Base-by-base conservation (phyloP, 345 rosid genomes). In the Hypericum androsaemum region DNA sequence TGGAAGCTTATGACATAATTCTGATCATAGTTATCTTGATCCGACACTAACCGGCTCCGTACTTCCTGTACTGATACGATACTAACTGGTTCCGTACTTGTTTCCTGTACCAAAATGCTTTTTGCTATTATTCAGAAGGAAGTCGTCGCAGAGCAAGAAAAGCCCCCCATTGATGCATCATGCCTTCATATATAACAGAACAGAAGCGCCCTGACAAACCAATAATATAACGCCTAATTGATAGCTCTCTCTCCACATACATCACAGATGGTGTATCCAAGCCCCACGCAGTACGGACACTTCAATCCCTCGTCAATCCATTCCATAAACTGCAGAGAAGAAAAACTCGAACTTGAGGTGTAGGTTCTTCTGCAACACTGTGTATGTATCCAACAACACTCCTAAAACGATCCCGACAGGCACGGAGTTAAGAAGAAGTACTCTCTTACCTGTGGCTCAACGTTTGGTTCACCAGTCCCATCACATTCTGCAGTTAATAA, bases 401-500 rank as follows among this genome's bases (percentile, higher is more conserved):
- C 11, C 10, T 39, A 41, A 6, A 14, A 14, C 32, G 32, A 22
- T 22, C 32, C 32, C 4, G 32, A 4, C 17, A 48, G 54, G 32
- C 6, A 32, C 8, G 14, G 12, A 39, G 22, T 12, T 4, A 0
- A 45, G 39, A 36, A 0, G 10, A 51, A 35, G 12, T 43, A 17
- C 11, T 55, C 11, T 55, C 59, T 53, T 71, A 90, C 98, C 95
- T 90, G 98, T 7, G 81, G 83, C 63, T 90, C 96, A 13, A 87
- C 54, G 57, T 84, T 90, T 8, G 98, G 96, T 69, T 90, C 95
- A 16, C 98, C 95, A 0, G 96, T 68, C 61, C 98, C 98, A 66
- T 90, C 96, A 9, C 98, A 87, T 66, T 90, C 98, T 90, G 71
- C 69, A 79, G 38, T 50, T 59, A 45, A 66, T 8, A 63, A 59